A percentile compares a stretch with the other conserved stretches of the same genome.
Evolutionary conservation across 2,329 filamentous ascomycete genomes (phyloP).

Genomic region (Pseudocercospora fijiensis): DNA sequence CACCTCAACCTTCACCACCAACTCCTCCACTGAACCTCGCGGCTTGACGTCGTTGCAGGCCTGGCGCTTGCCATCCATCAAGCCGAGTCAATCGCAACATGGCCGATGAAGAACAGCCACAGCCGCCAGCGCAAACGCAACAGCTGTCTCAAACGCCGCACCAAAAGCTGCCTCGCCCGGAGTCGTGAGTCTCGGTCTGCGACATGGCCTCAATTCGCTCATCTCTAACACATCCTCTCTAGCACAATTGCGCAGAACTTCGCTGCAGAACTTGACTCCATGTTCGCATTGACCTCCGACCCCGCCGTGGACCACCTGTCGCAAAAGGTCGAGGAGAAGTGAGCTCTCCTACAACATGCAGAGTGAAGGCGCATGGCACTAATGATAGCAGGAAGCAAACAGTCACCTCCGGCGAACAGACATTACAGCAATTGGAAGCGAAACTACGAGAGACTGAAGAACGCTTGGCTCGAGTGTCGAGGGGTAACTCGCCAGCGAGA

Average conservation of each 20-base stretch:
- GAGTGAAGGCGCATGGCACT: background rate
- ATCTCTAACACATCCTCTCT: slow-evolving; percentile 13
- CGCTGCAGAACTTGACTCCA: slow-evolving; percentile 79
- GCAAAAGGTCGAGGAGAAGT: slow-evolving; percentile 79
- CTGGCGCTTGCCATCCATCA: background rate
- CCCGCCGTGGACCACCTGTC: slow-evolving; percentile 70
- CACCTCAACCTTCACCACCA: background rate
- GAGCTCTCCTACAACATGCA: slow-evolving; percentile 38
- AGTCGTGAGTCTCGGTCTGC: slow-evolving; percentile 27
- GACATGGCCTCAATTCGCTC: background rate
- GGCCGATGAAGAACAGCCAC: slow-evolving; percentile 15
- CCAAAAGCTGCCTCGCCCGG: slow-evolving; percentile 24
- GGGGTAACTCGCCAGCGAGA: slow-evolving; percentile 31
- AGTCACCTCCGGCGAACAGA: slow-evolving; percentile 69
- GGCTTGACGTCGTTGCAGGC: background rate
- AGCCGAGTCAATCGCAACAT: slow-evolving; percentile 3
- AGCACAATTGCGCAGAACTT: slow-evolving; percentile 88
- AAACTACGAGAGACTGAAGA: slow-evolving; percentile 82
- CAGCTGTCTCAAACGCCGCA: slow-evolving; percentile 9
- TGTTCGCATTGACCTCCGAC: slow-evolving; percentile 77
- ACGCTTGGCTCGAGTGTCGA: slow-evolving; percentile 54
- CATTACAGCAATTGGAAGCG: slow-evolving; percentile 82
- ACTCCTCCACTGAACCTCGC: background rate
- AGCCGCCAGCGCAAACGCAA: background rate
- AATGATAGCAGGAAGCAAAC: slow-evolving; percentile 66